These are phyloP conservation scores for Exophiala viscosa DNA, from an alignment of 2,329 filamentous ascomycete genomes.

Conservation along the genomic window DNA sequence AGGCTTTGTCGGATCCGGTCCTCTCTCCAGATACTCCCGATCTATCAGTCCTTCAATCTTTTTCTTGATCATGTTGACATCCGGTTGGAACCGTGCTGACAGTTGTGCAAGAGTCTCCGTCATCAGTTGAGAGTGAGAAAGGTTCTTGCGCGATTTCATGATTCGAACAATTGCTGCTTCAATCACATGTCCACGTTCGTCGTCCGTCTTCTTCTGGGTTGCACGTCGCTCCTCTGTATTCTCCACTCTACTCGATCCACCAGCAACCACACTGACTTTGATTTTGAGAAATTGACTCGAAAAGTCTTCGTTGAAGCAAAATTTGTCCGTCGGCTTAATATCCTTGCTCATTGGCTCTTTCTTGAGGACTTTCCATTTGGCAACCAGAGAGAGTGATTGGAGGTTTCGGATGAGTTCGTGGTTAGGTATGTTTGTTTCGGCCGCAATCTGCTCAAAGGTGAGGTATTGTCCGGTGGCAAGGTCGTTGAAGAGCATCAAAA, in stretches of 20 bases:
- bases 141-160: conserved; percentile 52
- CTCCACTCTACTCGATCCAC: conserved; percentile 78
- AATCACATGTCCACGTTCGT: conserved; percentile 48
- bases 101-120: conserved; percentile 50
- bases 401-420: conserved; percentile 72
- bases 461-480: conserved; percentile 51
- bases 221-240: conserved; percentile 57
- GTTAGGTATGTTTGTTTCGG: conserved; percentile 71
- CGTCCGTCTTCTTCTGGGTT: conserved; percentile 49
- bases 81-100: conserved; percentile 47
- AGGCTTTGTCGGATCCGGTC: conserved; percentile 30
- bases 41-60: conserved; percentile 53
- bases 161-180: conserved; percentile 52
- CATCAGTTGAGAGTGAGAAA: conserved; percentile 48
- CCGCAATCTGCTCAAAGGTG: conserved; percentile 74
- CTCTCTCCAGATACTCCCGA: conserved; percentile 49
- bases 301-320: conserved; percentile 79
- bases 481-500: conserved; percentile 86
- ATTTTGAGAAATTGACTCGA: conserved; percentile 79
- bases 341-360: conserved; percentile 79
- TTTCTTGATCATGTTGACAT: conserved; percentile 52
- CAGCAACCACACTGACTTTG: conserved; percentile 78
- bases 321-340: conserved; percentile 71
- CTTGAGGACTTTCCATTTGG: conserved; percentile 74
- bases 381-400: conserved; percentile 75